Conservation (phyloP, 2,329 filamentous ascomycete species). For the Neopestalotiopsis sp. region DNA sequence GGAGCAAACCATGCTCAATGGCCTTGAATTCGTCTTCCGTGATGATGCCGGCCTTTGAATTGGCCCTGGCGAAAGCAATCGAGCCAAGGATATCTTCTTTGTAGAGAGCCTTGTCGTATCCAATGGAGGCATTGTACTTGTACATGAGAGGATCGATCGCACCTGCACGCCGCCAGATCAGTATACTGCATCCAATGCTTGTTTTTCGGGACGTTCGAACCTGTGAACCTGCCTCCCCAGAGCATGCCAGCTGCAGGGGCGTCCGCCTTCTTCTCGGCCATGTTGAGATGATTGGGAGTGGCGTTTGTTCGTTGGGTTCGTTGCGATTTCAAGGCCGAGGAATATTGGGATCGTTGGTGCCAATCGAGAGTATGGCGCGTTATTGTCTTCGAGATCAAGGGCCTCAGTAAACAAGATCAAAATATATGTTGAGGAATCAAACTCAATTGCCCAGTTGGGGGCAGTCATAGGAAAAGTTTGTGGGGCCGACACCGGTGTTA, state of each 20-base stretch:
- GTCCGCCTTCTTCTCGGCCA: slow-evolving; percentile 27
- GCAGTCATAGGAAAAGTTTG: slow-evolving; percentile 21
- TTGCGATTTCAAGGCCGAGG: slow-evolving; percentile 10
- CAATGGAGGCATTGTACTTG: slow-evolving; percentile 82
- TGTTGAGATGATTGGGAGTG: slow-evolving; percentile 22
- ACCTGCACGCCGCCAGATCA: slow-evolving; percentile 53
- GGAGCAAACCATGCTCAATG: slow-evolving; percentile 74
- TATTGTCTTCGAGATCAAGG: slow-evolving; percentile 15
- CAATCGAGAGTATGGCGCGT: slow-evolving; percentile 15
- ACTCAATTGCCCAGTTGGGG: background rate
- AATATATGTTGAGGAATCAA: slow-evolving; percentile 13
- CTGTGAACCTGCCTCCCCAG: slow-evolving; percentile 67
- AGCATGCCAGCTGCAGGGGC: slow-evolving; percentile 48
- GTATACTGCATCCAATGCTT: slow-evolving; percentile 24
- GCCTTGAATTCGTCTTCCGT: slow-evolving; percentile 73
- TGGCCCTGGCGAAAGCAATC: slow-evolving; percentile 83
- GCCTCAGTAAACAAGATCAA: slow-evolving; percentile 6
- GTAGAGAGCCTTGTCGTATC: slow-evolving; percentile 79
- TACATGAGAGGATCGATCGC: slow-evolving; percentile 86
- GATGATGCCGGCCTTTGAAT: slow-evolving; percentile 76
- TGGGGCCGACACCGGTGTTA: slow-evolving; percentile 16
- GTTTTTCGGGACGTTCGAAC: slow-evolving; percentile 38
- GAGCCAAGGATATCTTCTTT: slow-evolving; percentile 80
- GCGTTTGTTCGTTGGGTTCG: slow-evolving; percentile 17
- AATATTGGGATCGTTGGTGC: slow-evolving; percentile 18